Evolutionary conservation across 768 basidiomycete species (phyloP), one percentile per base, ranked within the genome.

Genomic region (Mycena galopus): DNA sequence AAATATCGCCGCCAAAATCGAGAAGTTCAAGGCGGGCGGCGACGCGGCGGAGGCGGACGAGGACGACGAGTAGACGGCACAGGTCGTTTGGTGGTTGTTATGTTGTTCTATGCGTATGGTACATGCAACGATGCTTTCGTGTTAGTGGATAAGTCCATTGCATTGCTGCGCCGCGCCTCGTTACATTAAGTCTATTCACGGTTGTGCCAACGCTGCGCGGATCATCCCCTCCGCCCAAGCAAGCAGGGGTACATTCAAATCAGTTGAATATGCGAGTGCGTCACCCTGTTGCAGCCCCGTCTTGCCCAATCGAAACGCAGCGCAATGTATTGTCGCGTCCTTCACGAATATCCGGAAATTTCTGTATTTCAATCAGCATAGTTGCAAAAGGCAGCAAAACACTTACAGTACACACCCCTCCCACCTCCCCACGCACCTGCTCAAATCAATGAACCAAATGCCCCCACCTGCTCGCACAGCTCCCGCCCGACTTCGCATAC

Each of bases 1-100:
- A 75, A 88, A 88, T 71, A 95, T 99, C 85, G 91, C 93, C 74
- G 88, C 84, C 77, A 98, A 95, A 88, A 98, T 98, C 84, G 90
- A 92, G 79, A 92, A 92, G 68, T 98, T 97, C 93, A 88, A 95
- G 83, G 88, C 90, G 55, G 88, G 89, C 76, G 90, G 86, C 63
- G 91, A 82, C 12, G 88, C 84, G 37, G 89, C 86, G 29, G 88
- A 86, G 51, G 90, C 89, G 30, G 89, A 87, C 21, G 89, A 90
- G 70, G 91, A 93, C 63, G 92, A 93, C 60, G 92, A 94, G 84
- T 92, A 91, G 85, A 84, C 76, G 53, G 74, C 50, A 14, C 27
- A 51, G 50, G 50, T 55, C 68, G 37, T 61, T 30, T 74, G 12
- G 30, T 21, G 7, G 57, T 37, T 59, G 58, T 53, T 25, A n/a